These are phyloP conservation scores for Capsella rubella DNA, from an alignment of 441 rosid genomes.

Conservation along the genomic window DNA sequence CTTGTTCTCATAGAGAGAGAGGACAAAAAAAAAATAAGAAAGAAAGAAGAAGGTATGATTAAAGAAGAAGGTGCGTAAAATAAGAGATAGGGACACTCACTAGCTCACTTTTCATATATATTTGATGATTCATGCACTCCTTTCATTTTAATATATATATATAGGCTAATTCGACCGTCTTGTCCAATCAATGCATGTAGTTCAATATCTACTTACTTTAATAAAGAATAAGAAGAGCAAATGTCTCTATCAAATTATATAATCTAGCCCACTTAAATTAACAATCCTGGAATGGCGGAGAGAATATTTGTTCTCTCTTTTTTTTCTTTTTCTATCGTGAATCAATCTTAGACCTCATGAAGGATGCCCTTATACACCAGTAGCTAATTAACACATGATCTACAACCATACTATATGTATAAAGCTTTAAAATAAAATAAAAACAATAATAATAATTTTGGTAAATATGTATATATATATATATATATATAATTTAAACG, in stretches of 20 bases:
- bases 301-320: not conserved
- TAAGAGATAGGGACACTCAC: constrained; percentile 41
- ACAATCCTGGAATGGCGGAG: not conserved
- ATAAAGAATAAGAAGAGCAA: not conserved
- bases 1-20: constrained; percentile 1
- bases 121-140: constrained; percentile 41
- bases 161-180: not conserved
- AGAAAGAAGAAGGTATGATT: constrained; percentile 6
- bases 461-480: not conserved
- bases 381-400: too few relatives aligned
- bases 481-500: not conserved
- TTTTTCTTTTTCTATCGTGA: not conserved
- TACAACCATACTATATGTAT: too few relatives aligned
- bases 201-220: constrained; percentile 35
- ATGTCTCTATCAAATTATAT: constrained; percentile 6
- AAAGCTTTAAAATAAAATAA: too few relatives aligned
- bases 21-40: not conserved
- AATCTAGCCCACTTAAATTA: constrained; percentile 16
- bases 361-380: too few relatives aligned
- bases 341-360: not conserved
- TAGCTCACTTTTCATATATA: constrained; percentile 26
- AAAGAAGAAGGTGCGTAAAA: constrained; percentile 46
- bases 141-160: constrained; percentile 30
- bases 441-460: too few relatives aligned
- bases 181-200: constrained; percentile 43